Evolutionary conservation across 2,329 filamentous ascomycete genomes (phyloP).

Genomic region (Ceratocystis smalleyi): DNA sequence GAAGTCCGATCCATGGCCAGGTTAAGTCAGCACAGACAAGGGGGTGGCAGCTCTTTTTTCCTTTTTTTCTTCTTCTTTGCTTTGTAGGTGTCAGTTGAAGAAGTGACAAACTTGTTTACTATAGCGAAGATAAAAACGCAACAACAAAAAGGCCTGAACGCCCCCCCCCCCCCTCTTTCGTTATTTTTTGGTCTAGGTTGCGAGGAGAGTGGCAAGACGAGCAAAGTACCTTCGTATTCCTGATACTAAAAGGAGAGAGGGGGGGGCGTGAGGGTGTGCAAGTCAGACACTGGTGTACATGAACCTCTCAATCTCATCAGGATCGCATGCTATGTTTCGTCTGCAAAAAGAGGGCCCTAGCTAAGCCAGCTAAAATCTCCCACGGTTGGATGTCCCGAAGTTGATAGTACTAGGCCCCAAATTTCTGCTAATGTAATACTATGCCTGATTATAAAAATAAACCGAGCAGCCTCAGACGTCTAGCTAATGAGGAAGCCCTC

Average conservation of each 20-base stretch:
- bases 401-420: neutral
- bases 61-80: neutral
- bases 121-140: too few relatives aligned
- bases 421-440: neutral
- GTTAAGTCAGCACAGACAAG: neutral
- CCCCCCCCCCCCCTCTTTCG: too few relatives aligned
- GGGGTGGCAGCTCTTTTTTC: neutral
- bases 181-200: too few relatives aligned
- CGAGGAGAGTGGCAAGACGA: too few relatives aligned
- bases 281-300: neutral
- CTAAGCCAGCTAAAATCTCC: neutral
- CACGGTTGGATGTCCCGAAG: slow-evolving; percentile 5
- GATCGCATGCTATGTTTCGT: slow-evolving; percentile 1
- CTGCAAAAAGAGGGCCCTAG: neutral
- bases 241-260: neutral
- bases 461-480: neutral
- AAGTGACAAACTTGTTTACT: too few relatives aligned
- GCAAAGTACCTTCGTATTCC: too few relatives aligned
- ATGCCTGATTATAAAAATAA: slow-evolving; percentile 3
- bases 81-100: neutral
- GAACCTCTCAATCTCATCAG: neutral
- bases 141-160: too few relatives aligned
- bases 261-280: neutral
- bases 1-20: neutral
- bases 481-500: too few relatives aligned